phyloP scores from a whole-genome alignment of 1,284 basidiomycete species.

The Cryptococcus sp. region DNA sequence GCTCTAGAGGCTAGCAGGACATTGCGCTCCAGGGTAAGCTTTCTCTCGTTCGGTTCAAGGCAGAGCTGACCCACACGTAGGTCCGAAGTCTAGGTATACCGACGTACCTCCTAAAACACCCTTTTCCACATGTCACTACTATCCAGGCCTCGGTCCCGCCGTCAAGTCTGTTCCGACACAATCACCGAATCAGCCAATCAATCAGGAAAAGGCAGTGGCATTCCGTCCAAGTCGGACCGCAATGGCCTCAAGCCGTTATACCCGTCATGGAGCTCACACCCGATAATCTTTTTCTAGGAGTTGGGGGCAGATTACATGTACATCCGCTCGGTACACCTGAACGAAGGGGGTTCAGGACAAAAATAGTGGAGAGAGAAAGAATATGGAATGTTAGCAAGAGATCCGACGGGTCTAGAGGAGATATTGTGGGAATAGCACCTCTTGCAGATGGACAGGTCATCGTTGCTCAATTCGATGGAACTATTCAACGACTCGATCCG shows the following conservation, averaged over 20 bases:
- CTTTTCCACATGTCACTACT: conserved; percentile 22
- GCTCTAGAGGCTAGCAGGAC: conserved; percentile 11
- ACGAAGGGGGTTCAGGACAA: conserved; percentile 1
- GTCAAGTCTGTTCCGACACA: conserved; percentile 14
- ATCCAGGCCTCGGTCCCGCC: conserved; percentile 11
- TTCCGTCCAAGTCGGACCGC: conserved; percentile 34
- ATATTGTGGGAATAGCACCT: conserved; percentile 30
- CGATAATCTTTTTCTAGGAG: conserved; percentile 27
- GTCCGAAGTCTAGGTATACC: conserved; percentile 30
- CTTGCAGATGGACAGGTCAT: conserved; percentile 6
- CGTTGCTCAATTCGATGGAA: conserved; percentile 39
- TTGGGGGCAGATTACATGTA: conserved; percentile 26
- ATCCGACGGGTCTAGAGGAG: conserved; percentile 20
- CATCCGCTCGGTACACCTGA: conserved; percentile 29
- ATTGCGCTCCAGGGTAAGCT: conserved; percentile 17
- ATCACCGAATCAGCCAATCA: conserved; percentile 18
- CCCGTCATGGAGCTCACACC: conserved; percentile 26
- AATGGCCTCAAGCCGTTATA: conserved; percentile 34
- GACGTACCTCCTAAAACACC: conserved; percentile 25
- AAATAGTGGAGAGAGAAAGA: conserved; percentile 2
- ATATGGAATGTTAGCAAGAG: conserved; percentile 18
- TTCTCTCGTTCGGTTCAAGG: background rate
- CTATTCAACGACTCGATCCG: conserved; percentile 23
- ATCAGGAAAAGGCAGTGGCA: conserved; percentile 24
- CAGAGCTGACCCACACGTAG: conserved; percentile 14